phyloP scores from a whole-genome alignment of 495 filamentous ascomycete species.

The Hypoxylon perforatum region DNA sequence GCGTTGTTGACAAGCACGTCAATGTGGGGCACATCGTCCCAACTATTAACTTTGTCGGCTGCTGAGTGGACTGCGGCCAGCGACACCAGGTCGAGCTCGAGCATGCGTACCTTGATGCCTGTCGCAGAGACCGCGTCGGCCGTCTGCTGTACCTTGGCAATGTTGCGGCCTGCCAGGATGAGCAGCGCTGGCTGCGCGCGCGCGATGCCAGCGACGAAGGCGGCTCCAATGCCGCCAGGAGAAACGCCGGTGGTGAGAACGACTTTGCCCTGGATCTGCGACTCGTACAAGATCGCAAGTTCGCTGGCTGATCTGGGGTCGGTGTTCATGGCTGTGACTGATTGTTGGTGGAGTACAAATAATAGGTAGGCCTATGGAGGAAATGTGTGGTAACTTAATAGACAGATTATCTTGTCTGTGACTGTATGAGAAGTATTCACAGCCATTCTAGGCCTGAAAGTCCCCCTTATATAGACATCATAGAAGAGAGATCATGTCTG shows the following conservation, averaged over 20 bases:
- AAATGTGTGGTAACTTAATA: no score
- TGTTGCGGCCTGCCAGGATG: conserved; percentile 41
- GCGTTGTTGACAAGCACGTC: conserved; percentile 46
- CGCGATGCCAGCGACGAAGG: conserved; percentile 42
- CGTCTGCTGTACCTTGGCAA: conserved; percentile 27
- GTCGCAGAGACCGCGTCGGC: conserved; percentile 30
- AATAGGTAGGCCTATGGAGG: no score
- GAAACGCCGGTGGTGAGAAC: conserved; percentile 56
- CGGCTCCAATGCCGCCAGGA: conserved; percentile 46
- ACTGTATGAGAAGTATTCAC: no score
- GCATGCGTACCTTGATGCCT: conserved; percentile 15
- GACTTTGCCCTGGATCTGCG: conserved; percentile 31
- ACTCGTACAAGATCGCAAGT: conserved; percentile 13
- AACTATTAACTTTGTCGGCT: conserved; percentile 30
- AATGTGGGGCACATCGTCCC: conserved; percentile 43
- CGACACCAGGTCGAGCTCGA: conserved; percentile 29
- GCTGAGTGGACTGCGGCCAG: conserved; percentile 23
- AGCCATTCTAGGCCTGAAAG: no score
- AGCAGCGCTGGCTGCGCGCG: conserved; percentile 35
- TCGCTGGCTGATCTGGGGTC: conserved; percentile 18
- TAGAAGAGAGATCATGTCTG: no score
- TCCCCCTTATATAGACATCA: no score
- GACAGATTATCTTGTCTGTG: no score
- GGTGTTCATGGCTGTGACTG: background rate
- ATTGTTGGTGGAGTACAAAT: background rate